Evolutionary conservation across 1,284 basidiomycete genomes (phyloP), one percentile per base, ranked within the genome.

Genomic region (Coniferiporia weirii): DNA sequence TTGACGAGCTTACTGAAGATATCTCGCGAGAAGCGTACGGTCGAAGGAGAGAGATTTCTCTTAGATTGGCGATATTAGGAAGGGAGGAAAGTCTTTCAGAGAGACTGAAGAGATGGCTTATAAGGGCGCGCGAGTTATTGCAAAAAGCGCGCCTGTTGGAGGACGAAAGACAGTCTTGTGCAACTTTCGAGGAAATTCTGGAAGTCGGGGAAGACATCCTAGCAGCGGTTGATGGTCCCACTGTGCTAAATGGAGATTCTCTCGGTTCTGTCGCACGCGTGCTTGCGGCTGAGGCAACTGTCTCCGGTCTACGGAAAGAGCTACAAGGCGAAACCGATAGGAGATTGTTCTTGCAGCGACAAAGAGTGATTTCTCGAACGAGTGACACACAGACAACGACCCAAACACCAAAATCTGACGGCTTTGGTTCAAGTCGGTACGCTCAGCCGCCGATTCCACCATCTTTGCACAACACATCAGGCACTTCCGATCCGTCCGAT

Each of bases 1-100:
- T 93, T 6, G 89, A 93, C 65, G 87, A 91, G 57, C 75, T 92
- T 1, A 84, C 84, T 0, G 83, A 85, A 54, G 87, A 91, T 52
- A 76, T 91, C 51, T 79, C 84, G 20, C 81, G 87, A 22, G 92
- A 93, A 69, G 76, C 82, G 0, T 90, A 84, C 56, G 91, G 90
- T 2, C 78, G 91, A 10, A 75, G 92, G 19, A 74, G 89, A 49
- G 92, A 95, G 68, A 80, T 91, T 1, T 77, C 79, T 0, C 68
- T 93, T 36, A 73, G 91, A 4, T 79, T 95, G 4, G 79, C 81
- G 8, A 76, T 91, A 66, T 75, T 90, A 1, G 77, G 79, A 0
- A 73, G 85, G 22, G 91, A 93, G 67, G 91, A 93, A 68, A 72
- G 75, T 38, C 65, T 87, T 0, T 72, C 76, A 4, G 84, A 85